Conservation (phyloP, 352 stramenopile species). For the Pythium rhizo-oryzae region DNA sequence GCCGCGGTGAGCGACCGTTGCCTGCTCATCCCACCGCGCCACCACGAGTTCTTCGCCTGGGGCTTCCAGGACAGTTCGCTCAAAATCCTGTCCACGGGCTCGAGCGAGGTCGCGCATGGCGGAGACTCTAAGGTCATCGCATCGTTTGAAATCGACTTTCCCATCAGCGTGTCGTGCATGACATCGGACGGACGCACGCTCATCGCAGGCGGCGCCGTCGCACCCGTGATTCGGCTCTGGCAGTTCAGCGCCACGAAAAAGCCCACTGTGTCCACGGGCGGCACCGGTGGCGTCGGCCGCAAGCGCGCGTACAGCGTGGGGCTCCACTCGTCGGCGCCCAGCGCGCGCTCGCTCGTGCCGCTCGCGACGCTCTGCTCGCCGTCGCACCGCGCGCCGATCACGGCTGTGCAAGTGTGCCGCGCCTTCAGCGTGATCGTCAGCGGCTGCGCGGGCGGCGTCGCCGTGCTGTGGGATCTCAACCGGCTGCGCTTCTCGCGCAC, state of each 20-base stretch:
- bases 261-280: constrained; percentile 5
- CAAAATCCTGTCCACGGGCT: constrained; percentile 53
- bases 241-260: constrained; percentile 36
- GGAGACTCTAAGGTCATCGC: constrained; percentile 62
- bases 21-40: constrained; percentile 59
- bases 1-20: constrained; percentile 48
- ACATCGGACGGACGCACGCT: constrained; percentile 66
- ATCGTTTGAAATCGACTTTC: constrained; percentile 59
- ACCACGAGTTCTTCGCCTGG: constrained; percentile 75
- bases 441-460: constrained; percentile 52
- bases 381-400: constrained; percentile 44
- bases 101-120: constrained; percentile 45
- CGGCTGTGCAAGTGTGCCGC: constrained; percentile 55
- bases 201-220: constrained; percentile 45
- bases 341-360: constrained; percentile 43
- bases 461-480: constrained; percentile 77
- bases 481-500: constrained; percentile 56
- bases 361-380: constrained; percentile 50
- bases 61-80: constrained; percentile 67
- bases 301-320: constrained; percentile 39
- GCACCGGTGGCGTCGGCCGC: background rate
- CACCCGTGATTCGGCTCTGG: constrained; percentile 64
- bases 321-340: constrained; percentile 31
- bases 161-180: constrained; percentile 56
- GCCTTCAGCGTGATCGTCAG: constrained; percentile 70